Percentiles rank a stretch among this genome's conserved stretches.
phyloP scores from a whole-genome alignment of 345 rosid species.

The Salix arbutifolia region DNA sequence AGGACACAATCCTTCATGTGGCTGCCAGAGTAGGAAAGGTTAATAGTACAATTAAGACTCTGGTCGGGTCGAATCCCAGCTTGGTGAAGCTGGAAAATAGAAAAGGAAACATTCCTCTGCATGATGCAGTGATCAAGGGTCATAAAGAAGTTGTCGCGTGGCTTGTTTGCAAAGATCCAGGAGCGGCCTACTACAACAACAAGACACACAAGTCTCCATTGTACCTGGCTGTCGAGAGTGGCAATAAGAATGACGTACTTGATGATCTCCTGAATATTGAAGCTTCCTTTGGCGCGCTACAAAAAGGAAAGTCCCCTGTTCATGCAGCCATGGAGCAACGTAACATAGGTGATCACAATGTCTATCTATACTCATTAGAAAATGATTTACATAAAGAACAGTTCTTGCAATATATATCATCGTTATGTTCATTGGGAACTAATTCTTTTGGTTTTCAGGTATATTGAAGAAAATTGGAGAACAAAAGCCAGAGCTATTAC shows the following conservation, averaged over 20 bases:
- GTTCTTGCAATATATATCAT: background rate
- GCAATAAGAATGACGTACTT: background rate
- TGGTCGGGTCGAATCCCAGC: background rate
- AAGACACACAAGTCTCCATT: background rate
- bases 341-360: background rate
- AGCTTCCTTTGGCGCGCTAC: background rate
- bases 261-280: background rate
- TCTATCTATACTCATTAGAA: background rate
- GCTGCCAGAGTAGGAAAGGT: background rate
- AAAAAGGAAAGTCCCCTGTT: background rate
- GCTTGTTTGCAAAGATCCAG: background rate
- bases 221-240: background rate
- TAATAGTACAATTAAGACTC: background rate
- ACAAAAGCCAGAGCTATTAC: constrained; percentile 13
- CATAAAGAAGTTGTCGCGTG: background rate
- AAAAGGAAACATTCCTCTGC: constrained; percentile 4
- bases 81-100: background rate
- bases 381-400: background rate
- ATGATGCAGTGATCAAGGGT: background rate
- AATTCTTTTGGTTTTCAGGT: background rate
- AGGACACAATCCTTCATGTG: background rate
- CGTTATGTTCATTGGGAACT: background rate
- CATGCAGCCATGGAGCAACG: background rate
- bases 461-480: constrained; percentile 1
- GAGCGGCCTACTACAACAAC: background rate